phyloP scores from a whole-genome alignment of 2,329 filamentous ascomycete genomes.

The Conoideocrella luteorostrata region DNA sequence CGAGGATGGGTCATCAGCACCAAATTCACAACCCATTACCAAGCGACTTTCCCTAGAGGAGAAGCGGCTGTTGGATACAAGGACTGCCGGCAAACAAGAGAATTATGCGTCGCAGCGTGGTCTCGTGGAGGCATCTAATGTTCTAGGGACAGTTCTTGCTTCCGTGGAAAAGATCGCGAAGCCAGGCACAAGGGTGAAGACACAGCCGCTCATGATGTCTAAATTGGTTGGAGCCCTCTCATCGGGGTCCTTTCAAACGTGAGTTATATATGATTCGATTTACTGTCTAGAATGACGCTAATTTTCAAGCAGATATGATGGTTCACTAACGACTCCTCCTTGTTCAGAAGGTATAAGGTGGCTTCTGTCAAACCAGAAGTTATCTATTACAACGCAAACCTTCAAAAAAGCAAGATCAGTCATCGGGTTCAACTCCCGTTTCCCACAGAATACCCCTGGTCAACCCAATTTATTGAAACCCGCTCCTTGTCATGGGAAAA shows the following conservation, averaged over 20 bases:
- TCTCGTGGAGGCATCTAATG: not conserved
- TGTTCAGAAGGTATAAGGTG: conserved; percentile 52
- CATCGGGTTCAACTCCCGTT: conserved; percentile 3
- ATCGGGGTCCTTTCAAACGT: conserved; percentile 22
- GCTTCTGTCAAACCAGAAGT: conserved; percentile 41
- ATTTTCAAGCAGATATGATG: conserved; percentile 44
- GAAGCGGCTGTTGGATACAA: too few relatives aligned
- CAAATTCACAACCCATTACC: too few relatives aligned
- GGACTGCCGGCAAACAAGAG: not conserved
- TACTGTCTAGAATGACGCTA: not conserved
- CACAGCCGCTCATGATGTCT: conserved; percentile 35
- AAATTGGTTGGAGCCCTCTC: conserved; percentile 29
- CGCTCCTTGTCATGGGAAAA: too few relatives aligned
- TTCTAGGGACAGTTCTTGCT: conserved; percentile 21
- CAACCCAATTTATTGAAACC: too few relatives aligned
- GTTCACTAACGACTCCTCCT: conserved; percentile 57
- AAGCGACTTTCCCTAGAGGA: too few relatives aligned
- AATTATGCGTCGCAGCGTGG: not conserved
- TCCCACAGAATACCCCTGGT: not conserved
- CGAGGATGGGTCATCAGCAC: too few relatives aligned
- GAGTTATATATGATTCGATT: conserved; percentile 9
- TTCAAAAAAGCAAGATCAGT: not conserved
- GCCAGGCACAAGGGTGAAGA: conserved; percentile 30
- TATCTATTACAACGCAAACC: conserved; percentile 27
- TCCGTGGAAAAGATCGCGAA: conserved; percentile 28